Evolutionary conservation across 495 filamentous ascomycete genomes (phyloP).

Genomic region (Podospora comata): DNA sequence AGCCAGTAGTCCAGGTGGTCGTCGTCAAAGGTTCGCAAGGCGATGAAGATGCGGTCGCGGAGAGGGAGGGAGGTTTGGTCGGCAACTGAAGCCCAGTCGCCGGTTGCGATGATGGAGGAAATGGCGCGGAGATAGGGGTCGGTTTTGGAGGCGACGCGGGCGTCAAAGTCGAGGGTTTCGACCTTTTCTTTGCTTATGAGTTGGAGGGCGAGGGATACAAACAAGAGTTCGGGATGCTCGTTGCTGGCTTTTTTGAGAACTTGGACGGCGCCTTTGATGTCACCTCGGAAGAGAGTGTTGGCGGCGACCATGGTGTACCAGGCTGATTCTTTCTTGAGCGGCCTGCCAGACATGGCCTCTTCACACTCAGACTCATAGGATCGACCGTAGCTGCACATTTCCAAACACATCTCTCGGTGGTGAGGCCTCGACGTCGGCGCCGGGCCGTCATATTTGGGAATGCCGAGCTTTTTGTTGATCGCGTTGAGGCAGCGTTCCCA

Average conservation of each 20-base stretch:
- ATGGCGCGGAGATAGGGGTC: slow-evolving; percentile 90
- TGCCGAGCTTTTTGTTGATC: slow-evolving; percentile 42
- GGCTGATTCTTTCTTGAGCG: slow-evolving; percentile 57
- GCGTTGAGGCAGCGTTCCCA: slow-evolving; percentile 51
- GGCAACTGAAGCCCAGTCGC: slow-evolving; percentile 80
- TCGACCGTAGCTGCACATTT: slow-evolving; percentile 70
- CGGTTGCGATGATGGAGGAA: slow-evolving; percentile 85
- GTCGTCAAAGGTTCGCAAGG: slow-evolving; percentile 79
- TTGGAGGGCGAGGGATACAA: slow-evolving; percentile 53
- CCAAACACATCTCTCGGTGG: slow-evolving; percentile 74
- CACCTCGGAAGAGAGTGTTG: slow-evolving; percentile 69
- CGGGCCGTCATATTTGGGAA: slow-evolving; percentile 42
- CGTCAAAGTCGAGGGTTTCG: slow-evolving; percentile 46
- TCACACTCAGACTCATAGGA: slow-evolving; percentile 53
- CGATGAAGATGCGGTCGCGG: slow-evolving; percentile 79
- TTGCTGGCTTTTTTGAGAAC: slow-evolving; percentile 49
- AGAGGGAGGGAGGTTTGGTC: slow-evolving; percentile 80
- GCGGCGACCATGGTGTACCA: slow-evolving; percentile 81
- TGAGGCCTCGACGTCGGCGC: slow-evolving; percentile 62
- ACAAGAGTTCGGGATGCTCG: slow-evolving; percentile 48
- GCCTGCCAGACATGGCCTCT: slow-evolving; percentile 43
- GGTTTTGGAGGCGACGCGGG: slow-evolving; percentile 45
- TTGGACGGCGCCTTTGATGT: slow-evolving; percentile 56
- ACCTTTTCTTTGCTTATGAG: slow-evolving; percentile 43
- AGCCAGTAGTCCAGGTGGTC: slow-evolving; percentile 72